Evolutionary conservation across 164 flowering plant species (phyloP), one percentile per base, ranked within the genome.

Genomic region (Malania oleifera): DNA sequence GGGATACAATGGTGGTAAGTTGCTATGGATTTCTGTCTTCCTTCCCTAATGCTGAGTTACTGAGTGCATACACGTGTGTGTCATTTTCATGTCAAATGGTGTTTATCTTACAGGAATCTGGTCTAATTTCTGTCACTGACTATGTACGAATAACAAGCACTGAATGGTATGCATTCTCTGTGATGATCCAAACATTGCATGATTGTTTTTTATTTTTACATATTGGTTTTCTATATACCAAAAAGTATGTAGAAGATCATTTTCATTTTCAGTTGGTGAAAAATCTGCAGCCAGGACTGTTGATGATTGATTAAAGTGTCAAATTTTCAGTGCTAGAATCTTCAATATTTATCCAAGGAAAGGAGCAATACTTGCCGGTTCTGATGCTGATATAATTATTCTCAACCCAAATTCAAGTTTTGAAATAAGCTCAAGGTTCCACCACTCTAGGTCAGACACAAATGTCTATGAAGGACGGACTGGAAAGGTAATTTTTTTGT

Each of bases 1-100:
- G 97, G 97, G 87, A 90, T 57, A 73, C 81, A 3, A 78, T 93
- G 97, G 99, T 93, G 96, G 99, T 93, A 81, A 73, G 86, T 27
- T 52, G 37, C 61, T 1, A 22, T 54, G 24, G 41, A 17, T 41
- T 60, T 56, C 8, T n/a, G 24, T 29, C 31, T 59, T 13, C 31
- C 25, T 62, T 18, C 28, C 18, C 20, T 17, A 44, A 45, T 24
- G 50, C 5, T 14, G 29, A 38, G 27, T 34, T 39, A 57, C 26
- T 4, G 35, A 31, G 35, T 31, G 3, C 1, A 40, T 8, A 9
- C 56, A n/a, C 10, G 10, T 15, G 51, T 39, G 1, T 54, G 59
- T 50, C 1, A 25, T 59, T 22, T 15, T 22, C 2, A 15, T 25
- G 12, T 48, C 22, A 27, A 31, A 1, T 25, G 12, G n/a, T 20